Base-by-base conservation (phyloP, 1,139 yeast species). In the Magnusiomyces ingens region DNA sequence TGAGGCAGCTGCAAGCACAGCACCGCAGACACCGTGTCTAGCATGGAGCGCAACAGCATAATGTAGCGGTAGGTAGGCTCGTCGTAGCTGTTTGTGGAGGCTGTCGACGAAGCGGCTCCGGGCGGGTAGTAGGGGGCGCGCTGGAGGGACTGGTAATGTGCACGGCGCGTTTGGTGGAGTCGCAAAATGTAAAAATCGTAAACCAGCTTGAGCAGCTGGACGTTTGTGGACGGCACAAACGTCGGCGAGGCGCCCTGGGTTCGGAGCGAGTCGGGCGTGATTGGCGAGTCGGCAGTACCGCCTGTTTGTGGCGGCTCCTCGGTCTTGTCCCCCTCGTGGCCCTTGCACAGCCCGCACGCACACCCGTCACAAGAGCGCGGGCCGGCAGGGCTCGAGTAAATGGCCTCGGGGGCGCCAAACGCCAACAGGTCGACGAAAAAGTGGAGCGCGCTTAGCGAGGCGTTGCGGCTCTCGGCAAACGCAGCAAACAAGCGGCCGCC, bases 361-460 rank as follows among this genome's bases (percentile, higher is more conserved):
- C 48, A 45, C 3, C 6, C 17, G n/a, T 35, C 17, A 35, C 19
- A 22, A 15, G 19, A 35, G 11, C 10, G 5, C 2, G 45, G 6
- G 2, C 10, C 17, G 11, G 17, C 3, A 6, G 45, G n/a, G 13
- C n/a, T 22, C n/a, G 50, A 48, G 21, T 38, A 48, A 6, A 48
- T 48, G n/a, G 38, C 45, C n/a, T 48, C 45, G 26, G 50, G 50
- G 19, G 50, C 38, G 4, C 50, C 50, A 48, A 48, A 48, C 22
- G 29, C 13, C 22, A 48, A 18, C 8, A 48, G 22, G 38, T 48
- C 50, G 6, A 41, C 22, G 22, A 48, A 26, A 26, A 48, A 48
- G 15, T 48, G 50, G 29, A 48, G 50, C 13, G 29, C 50, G 40
- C 45, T 22, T 1, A 48, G 22, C 6, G 50, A 48, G 2, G 50